A percentile compares a stretch with the other conserved stretches of the same genome.
Evolutionary conservation across 805 yeast species (phyloP).

Genomic region (Kodamaea leandrae): DNA sequence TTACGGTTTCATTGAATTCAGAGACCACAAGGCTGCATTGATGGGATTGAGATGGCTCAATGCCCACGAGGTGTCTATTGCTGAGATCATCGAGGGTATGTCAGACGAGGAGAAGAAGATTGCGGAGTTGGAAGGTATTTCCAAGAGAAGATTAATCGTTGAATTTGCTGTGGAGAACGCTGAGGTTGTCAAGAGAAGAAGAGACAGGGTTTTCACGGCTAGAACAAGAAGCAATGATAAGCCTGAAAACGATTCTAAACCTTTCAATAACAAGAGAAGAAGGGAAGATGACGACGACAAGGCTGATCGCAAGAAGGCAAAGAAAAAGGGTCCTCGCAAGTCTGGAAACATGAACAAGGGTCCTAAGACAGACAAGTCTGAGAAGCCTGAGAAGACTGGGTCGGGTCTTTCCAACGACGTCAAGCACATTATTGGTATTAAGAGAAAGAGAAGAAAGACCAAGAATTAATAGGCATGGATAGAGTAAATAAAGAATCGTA

Average conservation of each 20-base stretch:
- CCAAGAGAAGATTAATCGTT: constrained; percentile 76
- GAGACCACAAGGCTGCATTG: constrained; percentile 87
- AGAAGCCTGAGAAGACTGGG: constrained; percentile 10
- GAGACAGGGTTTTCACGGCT: constrained; percentile 55
- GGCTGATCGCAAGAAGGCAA: constrained; percentile 8
- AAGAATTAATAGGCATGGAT: constrained; percentile 21
- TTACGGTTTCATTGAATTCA: constrained; percentile 90
- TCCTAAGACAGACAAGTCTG: constrained; percentile 14
- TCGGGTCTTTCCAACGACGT: constrained; percentile 52
- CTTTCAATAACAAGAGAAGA: constrained; percentile 15
- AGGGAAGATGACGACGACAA: constrained; percentile 28
- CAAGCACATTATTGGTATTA: constrained; percentile 63
- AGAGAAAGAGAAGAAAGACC: constrained; percentile 63
- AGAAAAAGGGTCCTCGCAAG: constrained; percentile 8
- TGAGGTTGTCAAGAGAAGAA: constrained; percentile 86
- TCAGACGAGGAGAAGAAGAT: constrained; percentile 62
- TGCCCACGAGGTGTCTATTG: constrained; percentile 77
- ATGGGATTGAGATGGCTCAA: constrained; percentile 98
- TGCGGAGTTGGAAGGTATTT: constrained; percentile 52
- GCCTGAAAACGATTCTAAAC: constrained; percentile 25
- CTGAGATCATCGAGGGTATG: constrained; percentile 71
- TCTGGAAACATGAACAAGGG: constrained; percentile 21
- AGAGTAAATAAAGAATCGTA: too few relatives aligned
- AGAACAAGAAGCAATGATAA: constrained; percentile 18
- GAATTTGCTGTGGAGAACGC: constrained; percentile 97